A percentile compares a stretch with the other conserved stretches of the same genome.
These are phyloP conservation scores for Ammopiptanthus mongolicus DNA, from an alignment of 306 rosid genomes.

Conservation along the genomic window DNA sequence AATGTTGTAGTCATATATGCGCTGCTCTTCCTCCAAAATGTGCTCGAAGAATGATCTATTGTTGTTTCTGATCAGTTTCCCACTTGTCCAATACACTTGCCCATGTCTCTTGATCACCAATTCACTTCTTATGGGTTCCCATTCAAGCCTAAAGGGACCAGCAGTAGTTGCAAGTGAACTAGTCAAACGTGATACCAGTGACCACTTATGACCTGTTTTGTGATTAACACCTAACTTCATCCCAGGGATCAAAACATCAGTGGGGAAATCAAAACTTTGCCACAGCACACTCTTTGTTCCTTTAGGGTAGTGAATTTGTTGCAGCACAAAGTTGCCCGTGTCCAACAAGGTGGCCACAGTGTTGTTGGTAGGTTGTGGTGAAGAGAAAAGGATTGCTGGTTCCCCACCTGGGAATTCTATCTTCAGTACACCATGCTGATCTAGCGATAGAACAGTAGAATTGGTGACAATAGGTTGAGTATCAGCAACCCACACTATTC, in stretches of 20 bases:
- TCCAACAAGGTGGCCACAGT: constrained; percentile 17
- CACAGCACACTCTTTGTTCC: not conserved
- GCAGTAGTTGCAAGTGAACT: accelerated
- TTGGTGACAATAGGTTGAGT: not conserved
- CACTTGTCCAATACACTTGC: not conserved
- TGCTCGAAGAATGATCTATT: not conserved
- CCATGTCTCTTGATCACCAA: not conserved
- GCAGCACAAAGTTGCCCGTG: constrained; percentile 24
- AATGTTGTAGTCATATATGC: not conserved
- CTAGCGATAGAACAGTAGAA: not conserved
- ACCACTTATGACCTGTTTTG: not conserved
- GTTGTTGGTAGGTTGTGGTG: not conserved
- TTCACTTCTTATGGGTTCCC: constrained; percentile 9
- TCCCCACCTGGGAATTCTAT: not conserved
- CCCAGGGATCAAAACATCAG: not conserved
- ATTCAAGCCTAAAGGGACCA: constrained; percentile 26
- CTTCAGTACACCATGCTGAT: constrained; percentile 6
- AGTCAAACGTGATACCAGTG: not conserved
- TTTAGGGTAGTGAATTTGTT: not conserved
- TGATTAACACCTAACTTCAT: constrained; percentile 29
- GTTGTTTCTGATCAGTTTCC: not conserved
- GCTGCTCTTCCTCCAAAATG: not conserved
- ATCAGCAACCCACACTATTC: constrained; percentile 2
- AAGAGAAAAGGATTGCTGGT: not conserved
- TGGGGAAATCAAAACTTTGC: not conserved